Evolutionary conservation across 495 filamentous ascomycete genomes (phyloP).

Genomic region (Penicillium manginii): DNA sequence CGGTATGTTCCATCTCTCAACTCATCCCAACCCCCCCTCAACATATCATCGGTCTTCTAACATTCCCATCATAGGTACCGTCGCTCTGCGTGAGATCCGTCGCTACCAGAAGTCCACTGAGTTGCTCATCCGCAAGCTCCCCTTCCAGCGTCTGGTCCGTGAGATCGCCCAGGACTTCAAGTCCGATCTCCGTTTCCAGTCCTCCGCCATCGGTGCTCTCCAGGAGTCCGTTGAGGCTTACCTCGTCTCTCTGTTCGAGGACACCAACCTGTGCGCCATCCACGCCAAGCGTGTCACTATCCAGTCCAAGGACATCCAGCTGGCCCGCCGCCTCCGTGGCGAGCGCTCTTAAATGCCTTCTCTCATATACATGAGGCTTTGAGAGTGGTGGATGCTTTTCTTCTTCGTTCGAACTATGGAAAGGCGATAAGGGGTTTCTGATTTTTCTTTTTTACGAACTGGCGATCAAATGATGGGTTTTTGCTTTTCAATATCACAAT

Average conservation of each 20-base stretch:
- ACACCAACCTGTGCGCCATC: constrained; percentile 99
- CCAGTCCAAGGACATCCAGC: constrained; percentile 95
- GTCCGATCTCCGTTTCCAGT: constrained; percentile 99
- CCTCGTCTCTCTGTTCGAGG: constrained; percentile 99
- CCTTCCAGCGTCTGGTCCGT: constrained; percentile 99
- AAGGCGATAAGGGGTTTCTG: constrained; percentile 54
- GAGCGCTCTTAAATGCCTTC: constrained; percentile 72
- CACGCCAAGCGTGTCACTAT: constrained; percentile 99
- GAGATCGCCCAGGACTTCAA: constrained; percentile 99
- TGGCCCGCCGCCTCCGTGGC: constrained; percentile 93
- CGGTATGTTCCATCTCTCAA: constrained; percentile 58
- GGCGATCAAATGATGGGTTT: constrained; percentile 56
- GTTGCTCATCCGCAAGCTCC: constrained; percentile 99
- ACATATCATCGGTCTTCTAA: constrained; percentile 34
- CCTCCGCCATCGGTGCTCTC: constrained; percentile 98
- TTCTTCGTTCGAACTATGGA: constrained; percentile 43
- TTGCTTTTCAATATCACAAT: constrained; percentile 47
- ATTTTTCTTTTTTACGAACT: constrained; percentile 50
- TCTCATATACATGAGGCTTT: constrained; percentile 18
- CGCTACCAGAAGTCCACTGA: constrained; percentile 99
- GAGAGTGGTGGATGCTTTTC: constrained; percentile 33
- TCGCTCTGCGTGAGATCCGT: constrained; percentile 99
- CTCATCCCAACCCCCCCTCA: background rate
- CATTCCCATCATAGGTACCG: constrained; percentile 66
- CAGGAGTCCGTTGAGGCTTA: constrained; percentile 99